These are phyloP conservation scores for Ligustrum vulgare DNA, from an alignment of 257 asterid species.

Conservation along the genomic window DNA sequence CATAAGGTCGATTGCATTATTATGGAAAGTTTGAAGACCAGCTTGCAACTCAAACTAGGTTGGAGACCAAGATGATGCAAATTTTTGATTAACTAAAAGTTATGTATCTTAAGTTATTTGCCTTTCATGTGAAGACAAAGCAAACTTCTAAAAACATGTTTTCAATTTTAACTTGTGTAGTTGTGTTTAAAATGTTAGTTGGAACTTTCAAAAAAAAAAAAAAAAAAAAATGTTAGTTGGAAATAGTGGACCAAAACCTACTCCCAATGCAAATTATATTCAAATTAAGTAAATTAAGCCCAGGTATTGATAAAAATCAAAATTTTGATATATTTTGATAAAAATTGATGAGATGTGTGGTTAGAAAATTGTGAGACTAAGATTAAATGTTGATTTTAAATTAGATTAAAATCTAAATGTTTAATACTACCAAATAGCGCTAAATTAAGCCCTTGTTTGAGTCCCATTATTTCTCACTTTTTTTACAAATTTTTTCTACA, in stretches of 20 bases:
- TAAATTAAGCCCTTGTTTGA: too few species aligned
- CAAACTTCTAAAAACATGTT: constrained; percentile 46
- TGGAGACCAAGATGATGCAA: neutral
- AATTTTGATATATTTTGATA: too few species aligned
- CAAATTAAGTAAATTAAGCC: constrained; percentile 19
- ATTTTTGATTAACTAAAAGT: neutral
- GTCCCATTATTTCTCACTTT: too few species aligned
- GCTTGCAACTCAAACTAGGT: neutral
- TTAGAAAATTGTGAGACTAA: too few species aligned
- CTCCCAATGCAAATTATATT: constrained; percentile 61
- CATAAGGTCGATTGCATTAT: too few species aligned
- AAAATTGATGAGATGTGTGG: too few species aligned
- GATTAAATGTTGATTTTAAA: too few species aligned
- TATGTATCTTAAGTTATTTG: constrained; percentile 7
- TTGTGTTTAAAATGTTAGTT: constrained; percentile 48
- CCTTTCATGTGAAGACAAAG: constrained; percentile 56
- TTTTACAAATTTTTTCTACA: too few species aligned
- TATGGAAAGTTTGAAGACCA: neutral
- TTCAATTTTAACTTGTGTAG: constrained; percentile 22
- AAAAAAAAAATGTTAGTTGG: constrained; percentile 53
- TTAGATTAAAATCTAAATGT: too few species aligned
- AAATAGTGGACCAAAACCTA: constrained; percentile 44
- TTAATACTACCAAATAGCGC: too few species aligned
- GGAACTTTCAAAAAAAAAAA: too few species aligned
- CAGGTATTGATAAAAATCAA: too few species aligned